Evolutionary conservation across 176 grass and related monocot species (phyloP).

Genomic region (Carex cristatella): DNA sequence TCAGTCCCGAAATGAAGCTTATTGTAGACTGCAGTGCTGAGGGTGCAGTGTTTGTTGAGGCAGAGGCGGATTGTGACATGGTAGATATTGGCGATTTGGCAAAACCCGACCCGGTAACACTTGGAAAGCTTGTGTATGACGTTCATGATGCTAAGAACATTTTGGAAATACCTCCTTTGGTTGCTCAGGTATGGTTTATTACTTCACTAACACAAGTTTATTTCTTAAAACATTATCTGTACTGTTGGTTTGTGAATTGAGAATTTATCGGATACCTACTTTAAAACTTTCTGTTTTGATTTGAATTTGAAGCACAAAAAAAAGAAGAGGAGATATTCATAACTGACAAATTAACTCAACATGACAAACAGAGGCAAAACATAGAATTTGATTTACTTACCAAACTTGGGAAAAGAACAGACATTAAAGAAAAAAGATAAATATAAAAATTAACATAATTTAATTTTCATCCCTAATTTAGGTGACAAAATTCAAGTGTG

Average conservation of each 20-base stretch:
- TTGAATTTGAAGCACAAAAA: background rate
- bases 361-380: background rate
- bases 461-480: constrained; percentile 15
- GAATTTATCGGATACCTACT: background rate
- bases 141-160: constrained; percentile 77
- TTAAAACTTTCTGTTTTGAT: background rate
- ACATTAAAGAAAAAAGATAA: background rate
- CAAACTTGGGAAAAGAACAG: background rate
- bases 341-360: background rate
- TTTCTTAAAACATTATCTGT: background rate
- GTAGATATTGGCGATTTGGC: constrained; percentile 50
- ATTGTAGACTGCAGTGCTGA: constrained; percentile 66
- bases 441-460: background rate
- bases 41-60: constrained; percentile 76
- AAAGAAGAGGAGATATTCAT: background rate
- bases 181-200: constrained; percentile 53
- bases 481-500: constrained; percentile 84
- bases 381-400: too few relatives aligned
- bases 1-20: constrained; percentile 83
- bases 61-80: constrained; percentile 65
- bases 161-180: constrained; percentile 92
- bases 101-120: constrained; percentile 62
- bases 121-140: constrained; percentile 77
- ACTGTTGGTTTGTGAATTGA: background rate
- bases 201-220: background rate